Evolutionary conservation across 2,329 filamentous ascomycete genomes (phyloP).

Genomic region (Magnaporthiopsis poae): DNA sequence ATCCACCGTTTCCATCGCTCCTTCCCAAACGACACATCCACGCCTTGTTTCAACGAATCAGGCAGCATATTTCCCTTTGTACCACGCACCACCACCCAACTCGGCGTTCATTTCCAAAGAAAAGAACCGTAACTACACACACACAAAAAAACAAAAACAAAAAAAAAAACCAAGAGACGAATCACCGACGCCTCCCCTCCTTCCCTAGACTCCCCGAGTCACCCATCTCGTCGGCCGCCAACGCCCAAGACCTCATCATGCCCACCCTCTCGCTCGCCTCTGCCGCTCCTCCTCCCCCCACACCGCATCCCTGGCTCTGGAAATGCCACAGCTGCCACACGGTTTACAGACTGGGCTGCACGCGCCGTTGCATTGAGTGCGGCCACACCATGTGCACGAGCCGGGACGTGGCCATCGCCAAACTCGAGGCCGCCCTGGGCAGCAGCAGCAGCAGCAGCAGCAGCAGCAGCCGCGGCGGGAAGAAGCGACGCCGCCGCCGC

Average conservation of each 20-base stretch:
- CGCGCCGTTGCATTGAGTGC: constrained; percentile 30
- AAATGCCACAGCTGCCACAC: constrained; percentile 22
- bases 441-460: neutral
- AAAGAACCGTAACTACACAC: too few relatives aligned
- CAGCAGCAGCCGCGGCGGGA: neutral
- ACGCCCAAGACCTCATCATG: neutral
- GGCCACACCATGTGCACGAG: constrained; percentile 25
- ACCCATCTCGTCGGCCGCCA: neutral
- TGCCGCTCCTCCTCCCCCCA: constrained; percentile 8
- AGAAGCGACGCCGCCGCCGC: constrained; percentile 6
- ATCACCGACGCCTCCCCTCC: neutral
- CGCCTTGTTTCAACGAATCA: neutral
- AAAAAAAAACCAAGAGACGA: neutral
- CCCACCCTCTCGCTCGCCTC: too few relatives aligned
- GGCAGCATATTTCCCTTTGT: neutral
- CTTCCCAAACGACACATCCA: too few relatives aligned
- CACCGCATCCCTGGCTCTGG: constrained; percentile 23
- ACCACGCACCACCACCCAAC: neutral
- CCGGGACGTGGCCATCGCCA: constrained; percentile 10
- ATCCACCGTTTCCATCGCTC: neutral
- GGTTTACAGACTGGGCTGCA: constrained; percentile 21
- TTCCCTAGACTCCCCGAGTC: constrained; percentile 21
- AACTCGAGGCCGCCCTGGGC: too few relatives aligned
- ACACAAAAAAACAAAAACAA: too few relatives aligned
- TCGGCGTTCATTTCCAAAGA: neutral